A percentile compares a stretch with the other conserved stretches of the same genome.
These are phyloP conservation scores for Astragalus membranaceus DNA, from an alignment of 306 rosid species.

Conservation along the genomic window DNA sequence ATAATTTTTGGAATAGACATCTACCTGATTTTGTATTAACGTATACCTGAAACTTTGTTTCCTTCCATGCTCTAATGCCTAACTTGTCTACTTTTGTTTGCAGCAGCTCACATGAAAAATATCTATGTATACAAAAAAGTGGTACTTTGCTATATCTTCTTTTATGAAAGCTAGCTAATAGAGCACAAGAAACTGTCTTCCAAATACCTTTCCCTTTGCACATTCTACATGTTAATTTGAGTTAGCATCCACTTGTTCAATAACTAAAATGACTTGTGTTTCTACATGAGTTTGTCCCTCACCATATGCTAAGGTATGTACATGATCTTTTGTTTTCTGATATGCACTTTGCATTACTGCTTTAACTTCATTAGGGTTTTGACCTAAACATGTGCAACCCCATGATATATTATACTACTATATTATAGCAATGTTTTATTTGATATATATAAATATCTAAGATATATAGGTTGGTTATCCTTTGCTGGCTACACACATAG, in stretches of 20 bases:
- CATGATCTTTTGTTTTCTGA: not conserved
- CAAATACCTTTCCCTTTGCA: conserved; percentile 27
- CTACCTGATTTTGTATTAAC: conserved; percentile 43
- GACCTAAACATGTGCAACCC: not conserved
- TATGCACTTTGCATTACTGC: not conserved
- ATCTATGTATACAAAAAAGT: conserved; percentile 28
- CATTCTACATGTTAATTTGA: conserved; percentile 31
- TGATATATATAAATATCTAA: too few relatives aligned
- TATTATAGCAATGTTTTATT: not conserved
- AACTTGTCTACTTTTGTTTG: conserved; percentile 43
- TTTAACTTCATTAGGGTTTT: conserved; percentile 20
- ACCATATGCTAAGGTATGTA: conserved; percentile 7
- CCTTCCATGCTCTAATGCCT: conserved; percentile 54
- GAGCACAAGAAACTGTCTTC: conserved; percentile 18
- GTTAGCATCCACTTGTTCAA: conserved; percentile 16
- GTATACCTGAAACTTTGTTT: conserved; percentile 67
- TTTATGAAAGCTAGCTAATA: conserved; percentile 33
- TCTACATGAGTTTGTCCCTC: conserved; percentile 1
- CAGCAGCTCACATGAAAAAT: conserved; percentile 55
- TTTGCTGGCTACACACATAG: too few relatives aligned
- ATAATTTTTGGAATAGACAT: conserved; percentile 45
- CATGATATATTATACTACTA: not conserved
- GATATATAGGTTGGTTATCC: too few relatives aligned
- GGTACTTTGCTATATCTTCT: conserved; percentile 20
- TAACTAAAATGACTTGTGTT: conserved; percentile 17